Base-by-base conservation (phyloP, 352 stramenopile genomes). In the Phytophthora niederhauseri region DNA sequence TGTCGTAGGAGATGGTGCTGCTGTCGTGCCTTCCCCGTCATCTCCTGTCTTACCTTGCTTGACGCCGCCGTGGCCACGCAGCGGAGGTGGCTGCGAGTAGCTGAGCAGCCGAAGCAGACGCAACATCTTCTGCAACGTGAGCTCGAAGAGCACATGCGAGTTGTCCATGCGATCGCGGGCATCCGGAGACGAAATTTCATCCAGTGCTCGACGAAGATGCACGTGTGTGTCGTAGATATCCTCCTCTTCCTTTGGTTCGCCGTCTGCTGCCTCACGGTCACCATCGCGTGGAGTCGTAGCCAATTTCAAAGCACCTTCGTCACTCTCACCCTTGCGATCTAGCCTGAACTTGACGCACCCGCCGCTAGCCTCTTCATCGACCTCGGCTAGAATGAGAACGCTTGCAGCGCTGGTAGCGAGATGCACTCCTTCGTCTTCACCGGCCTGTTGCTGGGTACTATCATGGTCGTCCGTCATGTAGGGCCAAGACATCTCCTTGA, bases 81-180 rank as follows among this genome's bases (percentile, higher is more conserved):
- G n/a, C 12, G 26, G 28, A 43, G 36, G 48, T 50, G 83, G 83
- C 56, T 87, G 80, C 26, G 87, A 91, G 63, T 90, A 93, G 62
- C 84, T 93, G 26, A 93, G 84, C 31, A 95, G 64, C 2, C 85
- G 81, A 57, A 95, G 68, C 30, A 95, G 56, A 34, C 79, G 80
- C 54, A 93, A 63, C 68, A 93, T 61, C 55, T 95, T 93, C 53
- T 84, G 81, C 36, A 93, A 63, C 22, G 81, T 87, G 57, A 82
- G 81, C 72, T 95, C 87, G 51, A 93, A 91, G n/a, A 93, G 66
- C n/a, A 93, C 81, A 54, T 93, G 90, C 22, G 83, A 89, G 57
- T 90, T 87, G 54, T 89, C 81, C 76, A 95, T 89, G 45, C 84
- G 84, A 48, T 93, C 85, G 15, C 85, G 79, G 11, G 84, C 78